Evolutionary conservation across 352 stramenopile genomes (phyloP).

Genomic region (Pythium grandisporangium): DNA sequence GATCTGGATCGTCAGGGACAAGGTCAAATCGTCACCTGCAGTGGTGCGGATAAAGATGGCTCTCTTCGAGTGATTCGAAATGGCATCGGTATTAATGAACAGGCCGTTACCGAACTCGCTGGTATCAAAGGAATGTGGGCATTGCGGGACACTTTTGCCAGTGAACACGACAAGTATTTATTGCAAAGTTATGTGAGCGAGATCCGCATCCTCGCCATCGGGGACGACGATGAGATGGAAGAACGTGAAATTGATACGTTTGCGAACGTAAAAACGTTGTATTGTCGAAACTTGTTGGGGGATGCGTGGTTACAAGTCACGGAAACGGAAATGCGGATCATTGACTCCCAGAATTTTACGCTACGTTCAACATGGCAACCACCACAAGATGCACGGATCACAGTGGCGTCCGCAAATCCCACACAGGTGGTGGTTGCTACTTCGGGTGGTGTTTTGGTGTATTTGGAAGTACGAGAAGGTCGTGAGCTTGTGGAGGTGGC

Average conservation of each 20-base stretch:
- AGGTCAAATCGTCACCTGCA: conserved; percentile 95
- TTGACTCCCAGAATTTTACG: conserved; percentile 56
- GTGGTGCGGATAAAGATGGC: conserved; percentile 92
- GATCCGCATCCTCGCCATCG: conserved; percentile 93
- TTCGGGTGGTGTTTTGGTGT: conserved; percentile 83
- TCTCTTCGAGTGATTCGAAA: conserved; percentile 97
- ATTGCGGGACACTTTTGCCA: conserved; percentile 78
- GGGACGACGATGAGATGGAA: conserved; percentile 84
- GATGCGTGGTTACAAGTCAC: conserved; percentile 93
- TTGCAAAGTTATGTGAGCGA: conserved; percentile 95
- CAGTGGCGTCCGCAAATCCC: conserved; percentile 77
- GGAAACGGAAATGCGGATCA: conserved; percentile 84
- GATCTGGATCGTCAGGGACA: conserved; percentile 92
- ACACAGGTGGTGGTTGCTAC: conserved; percentile 91
- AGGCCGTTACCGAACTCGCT: conserved; percentile 90
- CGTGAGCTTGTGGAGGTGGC: conserved; percentile 49
- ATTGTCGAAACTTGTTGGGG: conserved; percentile 88
- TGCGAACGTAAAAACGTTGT: conserved; percentile 84
- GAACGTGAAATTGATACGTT: conserved; percentile 88
- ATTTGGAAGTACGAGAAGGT: conserved; percentile 81
- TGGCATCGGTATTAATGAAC: conserved; percentile 97
- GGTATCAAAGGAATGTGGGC: conserved; percentile 98
- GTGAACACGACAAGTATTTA: conserved; percentile 91
- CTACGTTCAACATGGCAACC: conserved; percentile 75
- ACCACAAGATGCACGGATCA: conserved; percentile 55